Evolutionary conservation across 768 basidiomycete species (phyloP).

Genomic region (Lentinula sp.): DNA sequence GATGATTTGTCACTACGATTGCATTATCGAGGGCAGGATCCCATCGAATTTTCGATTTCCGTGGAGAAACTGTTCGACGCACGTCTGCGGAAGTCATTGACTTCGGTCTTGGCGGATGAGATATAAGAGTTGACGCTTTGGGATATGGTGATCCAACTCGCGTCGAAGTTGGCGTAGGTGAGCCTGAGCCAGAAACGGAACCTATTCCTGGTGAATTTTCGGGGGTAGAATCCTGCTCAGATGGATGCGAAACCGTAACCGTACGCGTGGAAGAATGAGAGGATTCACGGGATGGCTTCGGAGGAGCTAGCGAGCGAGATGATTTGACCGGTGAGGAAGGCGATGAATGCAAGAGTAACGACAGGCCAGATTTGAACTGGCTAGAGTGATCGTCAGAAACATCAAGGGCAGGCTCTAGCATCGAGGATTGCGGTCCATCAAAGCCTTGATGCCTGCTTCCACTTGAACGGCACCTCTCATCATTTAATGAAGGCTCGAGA

Average conservation of each 20-base stretch:
- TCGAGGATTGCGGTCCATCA: not conserved
- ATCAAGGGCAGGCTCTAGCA: not conserved
- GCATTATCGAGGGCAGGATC: not conserved
- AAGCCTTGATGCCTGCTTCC: not conserved
- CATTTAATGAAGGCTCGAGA: not conserved
- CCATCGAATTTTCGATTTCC: slow-evolving; percentile 4
- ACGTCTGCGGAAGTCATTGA: not conserved
- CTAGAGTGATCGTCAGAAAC: not conserved
- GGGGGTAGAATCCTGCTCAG: slow-evolving; percentile 9
- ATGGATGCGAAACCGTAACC: not conserved
- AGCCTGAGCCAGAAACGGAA: slow-evolving; percentile 13
- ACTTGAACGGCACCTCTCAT: not conserved
- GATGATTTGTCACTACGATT: not conserved
- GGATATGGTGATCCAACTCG: not conserved
- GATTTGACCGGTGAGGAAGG: slow-evolving; percentile 8
- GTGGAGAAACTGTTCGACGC: not conserved
- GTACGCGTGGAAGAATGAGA: slow-evolving; percentile 5
- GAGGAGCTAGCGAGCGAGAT: slow-evolving; percentile 6
- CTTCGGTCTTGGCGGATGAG: not conserved
- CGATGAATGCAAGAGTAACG: slow-evolving; percentile 11
- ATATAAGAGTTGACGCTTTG: not conserved
- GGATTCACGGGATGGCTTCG: slow-evolving; percentile 7
- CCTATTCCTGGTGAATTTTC: slow-evolving; percentile 11
- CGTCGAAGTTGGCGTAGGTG: slow-evolving; percentile 3
- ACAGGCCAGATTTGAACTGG: slow-evolving; percentile 4